A percentile compares a stretch with the other conserved stretches of the same genome.
phyloP scores from a whole-genome alignment of 2,329 filamentous ascomycete species.

The Plenodomus biglobosus region DNA sequence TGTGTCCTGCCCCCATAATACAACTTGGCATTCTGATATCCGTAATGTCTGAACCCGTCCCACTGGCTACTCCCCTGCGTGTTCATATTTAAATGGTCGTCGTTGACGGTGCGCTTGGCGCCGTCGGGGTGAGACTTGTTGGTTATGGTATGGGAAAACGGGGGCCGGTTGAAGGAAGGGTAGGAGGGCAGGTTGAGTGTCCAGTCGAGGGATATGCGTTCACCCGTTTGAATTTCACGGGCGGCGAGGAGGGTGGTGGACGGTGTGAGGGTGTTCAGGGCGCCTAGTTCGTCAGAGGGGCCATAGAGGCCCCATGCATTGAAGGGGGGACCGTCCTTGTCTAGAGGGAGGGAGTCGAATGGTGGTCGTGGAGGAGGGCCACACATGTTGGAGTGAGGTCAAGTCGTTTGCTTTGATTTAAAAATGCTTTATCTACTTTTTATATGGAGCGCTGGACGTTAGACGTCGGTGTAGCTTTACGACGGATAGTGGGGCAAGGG shows the following conservation, averaged over 20 bases:
- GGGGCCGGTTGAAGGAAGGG: constrained; percentile 43
- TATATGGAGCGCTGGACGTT: too few relatives aligned
- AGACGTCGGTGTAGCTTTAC: constrained; percentile 8
- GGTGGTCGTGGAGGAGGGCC: constrained; percentile 29
- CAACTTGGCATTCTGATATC: constrained; percentile 46
- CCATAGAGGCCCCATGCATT: constrained; percentile 62
- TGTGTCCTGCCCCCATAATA: constrained; percentile 49
- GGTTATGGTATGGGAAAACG: constrained; percentile 33
- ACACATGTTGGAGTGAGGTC: too few relatives aligned
- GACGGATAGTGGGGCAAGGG: constrained; percentile 26
- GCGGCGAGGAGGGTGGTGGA: constrained; percentile 48
- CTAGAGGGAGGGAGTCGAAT: constrained; percentile 54
- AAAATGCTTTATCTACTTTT: too few relatives aligned
- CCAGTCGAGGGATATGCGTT: constrained; percentile 46
- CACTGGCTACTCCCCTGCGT: constrained; percentile 45
- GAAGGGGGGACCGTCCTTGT: constrained; percentile 52
- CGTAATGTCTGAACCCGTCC: constrained; percentile 47
- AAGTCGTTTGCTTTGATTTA: too few relatives aligned
- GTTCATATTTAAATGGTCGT: constrained; percentile 43
- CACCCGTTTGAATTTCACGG: constrained; percentile 49
- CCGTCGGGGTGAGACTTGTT: constrained; percentile 34
- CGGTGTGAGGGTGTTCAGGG: constrained; percentile 58
- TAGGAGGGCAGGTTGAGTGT: constrained; percentile 44
- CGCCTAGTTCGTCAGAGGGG: constrained; percentile 54
- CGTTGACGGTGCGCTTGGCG: constrained; percentile 37